Evolutionary conservation across 75 land plant genomes (phyloP), one percentile per base, ranked within the genome.

Genomic region (Adiantum capillusveneris): DNA sequence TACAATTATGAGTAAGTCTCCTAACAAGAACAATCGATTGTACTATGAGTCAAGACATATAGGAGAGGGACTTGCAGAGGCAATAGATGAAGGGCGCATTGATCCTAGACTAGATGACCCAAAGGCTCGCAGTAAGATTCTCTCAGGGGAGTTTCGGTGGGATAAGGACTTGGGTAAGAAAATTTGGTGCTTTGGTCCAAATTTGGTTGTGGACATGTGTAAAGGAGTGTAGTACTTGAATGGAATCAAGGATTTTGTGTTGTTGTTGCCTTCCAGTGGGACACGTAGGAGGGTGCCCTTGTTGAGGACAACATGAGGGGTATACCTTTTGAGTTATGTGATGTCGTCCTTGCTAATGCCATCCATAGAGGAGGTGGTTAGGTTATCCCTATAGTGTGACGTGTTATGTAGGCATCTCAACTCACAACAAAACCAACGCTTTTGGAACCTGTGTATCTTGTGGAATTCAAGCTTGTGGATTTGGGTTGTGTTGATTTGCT

Each of bases 1-100:
- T 0, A 75, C 78, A 26, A 83, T 82, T 46, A 82, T 82, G 85
- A 82, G 85, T 64, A 82, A 82, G 66, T 82, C 85, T 21, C 85
- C 85, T 0, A 82, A 82, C 63, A 82, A 82, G 76, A 83, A 82
- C 67, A 82, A 82, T 64, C 60, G 85, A 28, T 73, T 82, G 22
- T 82, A 79, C 76, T 79, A 75, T 65, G 85, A 79, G 74, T 78
- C 85, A 0, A 60, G 82, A 1, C 85, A 82, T 0, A 22, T 82
- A 62, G 85, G 76, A 57, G 84, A 80, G 12, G 86, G 84, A n/a
- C 68, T 83, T 14, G 63, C 86, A 0, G 84, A 80, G 60, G 84
- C 81, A 11, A 84, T 84, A 46, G 87, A 84, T 54, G 87, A 84
- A 0, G 87, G 87, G 0, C 79, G 78, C 5, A 74, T 84, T 57